Evolutionary conservation across 768 basidiomycete species (phyloP).

Genomic region (Pilatotrama ljubarskyi): DNA sequence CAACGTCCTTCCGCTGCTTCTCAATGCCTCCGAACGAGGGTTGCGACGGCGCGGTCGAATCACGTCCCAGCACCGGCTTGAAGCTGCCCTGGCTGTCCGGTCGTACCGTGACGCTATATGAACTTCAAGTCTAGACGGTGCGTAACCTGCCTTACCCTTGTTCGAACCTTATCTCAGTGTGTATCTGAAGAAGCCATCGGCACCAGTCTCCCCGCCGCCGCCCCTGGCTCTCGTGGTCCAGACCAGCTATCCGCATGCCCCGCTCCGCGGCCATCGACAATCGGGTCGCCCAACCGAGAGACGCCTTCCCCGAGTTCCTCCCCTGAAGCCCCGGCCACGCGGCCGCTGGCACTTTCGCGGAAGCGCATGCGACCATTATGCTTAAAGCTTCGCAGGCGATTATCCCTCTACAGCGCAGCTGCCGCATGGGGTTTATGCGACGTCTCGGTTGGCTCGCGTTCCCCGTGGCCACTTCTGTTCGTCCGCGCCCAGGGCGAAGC

Average conservation of each 20-base stretch:
- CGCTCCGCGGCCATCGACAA: slow-evolving; percentile 2
- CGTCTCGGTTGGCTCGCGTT: not conserved
- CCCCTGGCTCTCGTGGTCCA: not conserved
- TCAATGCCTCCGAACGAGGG: slow-evolving; percentile 18
- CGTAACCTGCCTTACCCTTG: not conserved
- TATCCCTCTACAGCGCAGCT: not conserved
- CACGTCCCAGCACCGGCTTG: slow-evolving; percentile 6
- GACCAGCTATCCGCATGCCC: not conserved
- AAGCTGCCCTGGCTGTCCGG: slow-evolving; percentile 1
- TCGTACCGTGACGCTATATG: not conserved
- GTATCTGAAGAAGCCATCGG: slow-evolving; percentile 16
- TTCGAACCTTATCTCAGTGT: slow-evolving; percentile 20
- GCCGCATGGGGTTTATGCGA: slow-evolving; percentile 14
- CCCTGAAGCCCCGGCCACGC: slow-evolving; percentile 2
- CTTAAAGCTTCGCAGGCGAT: slow-evolving; percentile 22
- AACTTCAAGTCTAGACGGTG: not conserved
- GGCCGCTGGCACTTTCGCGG: slow-evolving; percentile 13
- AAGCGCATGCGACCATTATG: slow-evolving; percentile 13
- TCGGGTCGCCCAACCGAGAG: slow-evolving; percentile 1
- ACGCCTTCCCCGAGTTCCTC: slow-evolving; percentile 1
- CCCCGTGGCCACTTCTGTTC: not conserved
- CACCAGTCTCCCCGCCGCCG: slow-evolving; percentile 1
- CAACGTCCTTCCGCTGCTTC: slow-evolving; percentile 12
- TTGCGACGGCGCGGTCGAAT: slow-evolving; percentile 11
- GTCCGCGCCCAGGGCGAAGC: not conserved